phyloP scores from a whole-genome alignment of 208 protist genomes.

The Leptomonas seymouri region DNA sequence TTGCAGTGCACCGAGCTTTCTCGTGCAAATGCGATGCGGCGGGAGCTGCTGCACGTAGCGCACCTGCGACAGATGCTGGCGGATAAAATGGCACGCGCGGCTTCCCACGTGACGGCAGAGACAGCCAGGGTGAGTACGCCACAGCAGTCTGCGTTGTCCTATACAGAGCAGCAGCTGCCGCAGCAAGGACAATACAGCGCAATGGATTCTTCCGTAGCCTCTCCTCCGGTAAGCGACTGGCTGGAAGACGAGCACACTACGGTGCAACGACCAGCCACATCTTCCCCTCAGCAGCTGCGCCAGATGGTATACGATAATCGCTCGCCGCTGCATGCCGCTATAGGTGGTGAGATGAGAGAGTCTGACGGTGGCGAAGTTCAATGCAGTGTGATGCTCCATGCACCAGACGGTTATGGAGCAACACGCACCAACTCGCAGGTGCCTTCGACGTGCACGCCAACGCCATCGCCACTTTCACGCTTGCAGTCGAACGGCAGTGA shows the following conservation, averaged over 20 bases:
- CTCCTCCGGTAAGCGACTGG: background rate
- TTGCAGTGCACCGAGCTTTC: slow-evolving; percentile 44
- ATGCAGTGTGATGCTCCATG: background rate
- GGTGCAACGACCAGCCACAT: background rate
- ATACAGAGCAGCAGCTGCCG: background rate
- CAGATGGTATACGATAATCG: slow-evolving; percentile 19
- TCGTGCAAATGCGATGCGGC: slow-evolving; percentile 38
- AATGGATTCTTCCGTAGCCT: background rate
- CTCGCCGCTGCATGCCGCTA: background rate
- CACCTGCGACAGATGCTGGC: slow-evolving; percentile 37
- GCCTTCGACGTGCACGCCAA: background rate
- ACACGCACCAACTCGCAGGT: background rate
- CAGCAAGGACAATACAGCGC: background rate
- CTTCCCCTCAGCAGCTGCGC: slow-evolving; percentile 13
- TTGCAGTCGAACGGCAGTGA: background rate
- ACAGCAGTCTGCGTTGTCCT: background rate
- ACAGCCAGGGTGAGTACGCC: too few species aligned
- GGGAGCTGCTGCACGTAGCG: slow-evolving; percentile 45
- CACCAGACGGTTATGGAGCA: background rate
- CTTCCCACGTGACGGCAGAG: background rate
- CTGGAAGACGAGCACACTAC: background rate
- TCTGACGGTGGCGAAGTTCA: slow-evolving; percentile 11
- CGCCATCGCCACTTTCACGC: slow-evolving; percentile 6
- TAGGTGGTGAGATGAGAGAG: background rate
- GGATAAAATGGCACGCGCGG: slow-evolving; percentile 1